Evolutionary conservation across 2,329 filamentous ascomycete species (phyloP), one percentile per base, ranked within the genome.

Genomic region (Colletotrichum tropicale): DNA sequence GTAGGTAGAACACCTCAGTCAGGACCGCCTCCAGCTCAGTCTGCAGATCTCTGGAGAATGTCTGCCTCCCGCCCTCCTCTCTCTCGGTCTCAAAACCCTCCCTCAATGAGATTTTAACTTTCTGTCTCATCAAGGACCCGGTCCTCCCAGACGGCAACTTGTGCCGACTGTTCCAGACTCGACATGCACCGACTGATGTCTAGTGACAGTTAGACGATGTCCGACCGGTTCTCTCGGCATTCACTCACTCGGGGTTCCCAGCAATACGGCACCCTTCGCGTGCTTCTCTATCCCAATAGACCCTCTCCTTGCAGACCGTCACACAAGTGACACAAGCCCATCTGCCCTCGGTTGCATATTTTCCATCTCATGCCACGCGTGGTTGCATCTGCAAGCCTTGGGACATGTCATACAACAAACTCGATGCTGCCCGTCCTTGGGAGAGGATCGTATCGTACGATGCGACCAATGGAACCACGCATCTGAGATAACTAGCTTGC

Each of bases 101-200:
- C 60, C 26, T 36, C 34, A 7, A 52, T 21, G n/a, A 52, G 21
- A 12, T 26, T 66, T 66, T 48, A 52, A 66, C 58, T 71, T 66
- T 75, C 48, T 55, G 30, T 60, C 36, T 56, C 36, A n/a, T 24
- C 73, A 24, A 61, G 32, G 32, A 43, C 68, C 73, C 30, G 38
- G 64, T 67, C 62, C 38, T 24, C 38, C 69, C 38, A 36, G 18
- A 38, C 69, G 69, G 73, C 69, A 75, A 58, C 15, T 67, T 73
- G 64, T 75, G 73, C 69, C 73, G 62, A 73, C 38, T 56, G n/a
- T 62, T 75, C 32, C 43, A 56, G 69, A 58, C 62, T 55, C 26
- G 16, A 55, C n/a, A 26, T 65, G 28, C 36, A 43, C 68, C 55
- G 26, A 34, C 64, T 43, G 43, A 69, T 60, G 38, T 72, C 24